phyloP scores from a whole-genome alignment of 2,329 filamentous ascomycete genomes.

The Talaromyces rugulosus region DNA sequence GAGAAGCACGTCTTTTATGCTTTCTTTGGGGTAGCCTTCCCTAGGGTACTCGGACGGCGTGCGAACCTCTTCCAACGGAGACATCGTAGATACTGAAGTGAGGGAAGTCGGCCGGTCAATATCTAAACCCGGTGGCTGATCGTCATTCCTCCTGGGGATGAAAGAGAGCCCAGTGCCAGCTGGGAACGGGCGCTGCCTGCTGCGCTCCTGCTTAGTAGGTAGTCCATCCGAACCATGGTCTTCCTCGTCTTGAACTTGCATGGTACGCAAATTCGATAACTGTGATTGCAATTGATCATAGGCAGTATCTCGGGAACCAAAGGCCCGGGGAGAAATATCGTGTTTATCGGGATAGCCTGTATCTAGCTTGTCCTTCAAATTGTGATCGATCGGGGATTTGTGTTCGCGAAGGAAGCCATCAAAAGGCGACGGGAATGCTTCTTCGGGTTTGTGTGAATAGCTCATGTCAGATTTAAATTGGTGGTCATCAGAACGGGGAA shows the following conservation, averaged over 20 bases:
- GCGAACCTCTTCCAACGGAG: conserved; percentile 37
- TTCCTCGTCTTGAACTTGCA: conserved; percentile 32
- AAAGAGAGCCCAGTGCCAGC: conserved; percentile 19
- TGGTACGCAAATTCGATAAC: conserved; percentile 31
- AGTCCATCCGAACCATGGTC: conserved; percentile 15
- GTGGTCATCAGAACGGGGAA: conserved; percentile 38
- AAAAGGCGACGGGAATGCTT: conserved; percentile 33
- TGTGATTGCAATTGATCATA: conserved; percentile 27
- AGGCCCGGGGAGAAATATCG: conserved; percentile 35
- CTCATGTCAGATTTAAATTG: conserved; percentile 25
- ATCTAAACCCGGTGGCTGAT: conserved; percentile 21
- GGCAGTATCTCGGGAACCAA: conserved; percentile 21
- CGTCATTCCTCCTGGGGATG: conserved; percentile 21
- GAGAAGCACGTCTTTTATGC: conserved; percentile 27
- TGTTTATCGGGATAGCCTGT: conserved; percentile 34
- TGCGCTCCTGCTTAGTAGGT: conserved; percentile 19
- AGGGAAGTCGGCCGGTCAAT: conserved; percentile 38
- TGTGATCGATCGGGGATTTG: conserved; percentile 40
- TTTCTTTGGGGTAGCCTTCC: conserved; percentile 18
- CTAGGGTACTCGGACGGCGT: conserved; percentile 37
- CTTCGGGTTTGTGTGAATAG: conserved; percentile 35
- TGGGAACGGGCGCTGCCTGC: conserved; percentile 22
- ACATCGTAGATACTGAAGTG: conserved; percentile 42
- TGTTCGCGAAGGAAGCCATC: conserved; percentile 39
- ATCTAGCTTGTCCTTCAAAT: conserved; percentile 38